phyloP scores from a whole-genome alignment of 257 asterid genomes.

The Prunella vulgaris region DNA sequence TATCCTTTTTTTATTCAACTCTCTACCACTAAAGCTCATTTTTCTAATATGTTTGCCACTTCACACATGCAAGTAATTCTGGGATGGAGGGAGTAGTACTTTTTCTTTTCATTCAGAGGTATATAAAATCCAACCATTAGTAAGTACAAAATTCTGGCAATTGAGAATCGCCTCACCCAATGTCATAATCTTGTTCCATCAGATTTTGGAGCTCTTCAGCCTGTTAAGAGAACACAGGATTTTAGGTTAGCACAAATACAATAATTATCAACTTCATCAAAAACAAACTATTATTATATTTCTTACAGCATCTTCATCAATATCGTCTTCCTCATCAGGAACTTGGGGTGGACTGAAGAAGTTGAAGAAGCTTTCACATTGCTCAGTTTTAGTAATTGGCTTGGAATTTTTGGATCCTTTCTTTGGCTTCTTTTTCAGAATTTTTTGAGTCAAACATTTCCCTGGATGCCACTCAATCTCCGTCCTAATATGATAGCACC shows the following conservation, averaged over 20 bases:
- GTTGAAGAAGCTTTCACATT: conserved; percentile 85
- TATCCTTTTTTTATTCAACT: no score
- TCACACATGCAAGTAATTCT: no score
- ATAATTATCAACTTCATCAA: not conserved
- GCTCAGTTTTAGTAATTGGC: conserved; percentile 71
- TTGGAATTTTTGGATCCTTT: conserved; percentile 75
- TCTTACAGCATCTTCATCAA: conserved; percentile 84
- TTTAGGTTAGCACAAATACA: not conserved
- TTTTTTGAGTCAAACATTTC: conserved; percentile 70
- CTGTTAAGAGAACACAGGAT: conserved; percentile 23
- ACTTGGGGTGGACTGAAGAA: conserved; percentile 91
- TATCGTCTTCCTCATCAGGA: conserved; percentile 74
- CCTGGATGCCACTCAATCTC: conserved; percentile 83
- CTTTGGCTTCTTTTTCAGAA: conserved; percentile 81
- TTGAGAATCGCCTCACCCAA: conserved; percentile 48
- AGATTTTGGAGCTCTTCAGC: conserved; percentile 77
- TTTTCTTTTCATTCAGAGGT: not conserved
- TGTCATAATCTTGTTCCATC: conserved; percentile 88
- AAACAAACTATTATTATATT: not conserved
- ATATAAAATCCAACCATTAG: not conserved
- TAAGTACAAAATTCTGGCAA: not conserved
- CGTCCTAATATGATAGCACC: conserved; percentile 38
- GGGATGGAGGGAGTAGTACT: no score
- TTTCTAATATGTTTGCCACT: no score
- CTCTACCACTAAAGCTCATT: no score